Evolutionary conservation across 116 monocot genomes (phyloP).

Genomic region (Trichopus zeylanicus): DNA sequence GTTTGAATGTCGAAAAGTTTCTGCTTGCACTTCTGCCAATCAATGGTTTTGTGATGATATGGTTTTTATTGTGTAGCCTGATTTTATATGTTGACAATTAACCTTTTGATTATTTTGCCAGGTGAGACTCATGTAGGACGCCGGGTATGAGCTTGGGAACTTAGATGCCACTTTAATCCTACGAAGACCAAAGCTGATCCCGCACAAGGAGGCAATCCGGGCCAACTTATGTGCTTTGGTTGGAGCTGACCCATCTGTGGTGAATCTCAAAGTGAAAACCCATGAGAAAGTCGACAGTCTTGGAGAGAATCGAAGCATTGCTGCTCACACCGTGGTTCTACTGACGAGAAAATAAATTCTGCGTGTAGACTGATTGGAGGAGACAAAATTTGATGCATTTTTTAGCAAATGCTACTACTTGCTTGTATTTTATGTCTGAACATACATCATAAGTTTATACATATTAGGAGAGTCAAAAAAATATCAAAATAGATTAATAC

Average conservation of each 20-base stretch:
- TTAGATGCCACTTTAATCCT: conserved; percentile 89
- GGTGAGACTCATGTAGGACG: conserved; percentile 85
- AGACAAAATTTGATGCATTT: no score
- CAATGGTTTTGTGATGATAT: no score
- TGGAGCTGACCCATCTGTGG: conserved; percentile 68
- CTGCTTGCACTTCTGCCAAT: no score
- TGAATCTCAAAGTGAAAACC: conserved; percentile 90
- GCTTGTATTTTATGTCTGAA: no score
- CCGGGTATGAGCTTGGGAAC: conserved; percentile 92
- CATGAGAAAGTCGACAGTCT: conserved; percentile 97
- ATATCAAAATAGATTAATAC: no score
- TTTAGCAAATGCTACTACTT: no score
- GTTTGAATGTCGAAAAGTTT: no score
- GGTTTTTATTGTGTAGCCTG: no score
- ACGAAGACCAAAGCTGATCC: conserved; percentile 84
- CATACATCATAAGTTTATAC: no score
- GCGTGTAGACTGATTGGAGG: no score
- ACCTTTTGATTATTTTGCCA: conserved; percentile 6
- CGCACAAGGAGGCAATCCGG: conserved; percentile 87
- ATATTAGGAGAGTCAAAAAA: no score
- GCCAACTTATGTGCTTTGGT: conserved; percentile 70
- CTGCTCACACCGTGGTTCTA: conserved; percentile 89
- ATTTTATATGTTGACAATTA: no score
- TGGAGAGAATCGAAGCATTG: conserved; percentile 90
- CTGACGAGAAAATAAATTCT: conserved; percentile 77